Evolutionary conservation across 2,329 filamentous ascomycete species (phyloP).

Genomic region (Raffaelea arxii): DNA sequence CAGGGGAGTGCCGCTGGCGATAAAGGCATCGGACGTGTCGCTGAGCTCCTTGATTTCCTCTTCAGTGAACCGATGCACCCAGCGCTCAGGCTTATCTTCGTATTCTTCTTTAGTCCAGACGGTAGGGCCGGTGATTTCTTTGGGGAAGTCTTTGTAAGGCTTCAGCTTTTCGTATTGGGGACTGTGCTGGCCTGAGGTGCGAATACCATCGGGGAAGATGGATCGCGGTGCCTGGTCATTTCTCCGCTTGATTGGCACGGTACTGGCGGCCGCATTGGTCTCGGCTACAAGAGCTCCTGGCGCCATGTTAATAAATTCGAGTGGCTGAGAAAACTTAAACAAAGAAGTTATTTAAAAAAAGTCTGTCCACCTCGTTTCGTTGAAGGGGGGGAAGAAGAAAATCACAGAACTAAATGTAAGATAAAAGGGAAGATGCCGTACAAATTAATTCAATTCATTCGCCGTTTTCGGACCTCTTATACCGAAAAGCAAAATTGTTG

Average conservation of each 20-base stretch:
- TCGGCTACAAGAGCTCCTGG: slow-evolving; percentile 12
- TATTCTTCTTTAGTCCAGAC: slow-evolving; percentile 64
- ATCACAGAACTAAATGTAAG: too few relatives aligned
- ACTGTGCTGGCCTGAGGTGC: slow-evolving; percentile 58
- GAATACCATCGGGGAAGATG: slow-evolving; percentile 37
- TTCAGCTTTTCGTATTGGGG: slow-evolving; percentile 56
- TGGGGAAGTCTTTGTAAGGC: slow-evolving; percentile 62
- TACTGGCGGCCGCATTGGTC: neutral
- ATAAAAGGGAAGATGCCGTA: too few relatives aligned
- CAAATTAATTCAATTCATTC: too few relatives aligned
- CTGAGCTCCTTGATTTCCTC: slow-evolving; percentile 61
- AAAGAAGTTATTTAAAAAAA: too few relatives aligned
- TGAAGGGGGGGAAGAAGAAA: too few relatives aligned
- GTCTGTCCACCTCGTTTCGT: too few relatives aligned
- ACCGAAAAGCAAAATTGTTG: too few relatives aligned
- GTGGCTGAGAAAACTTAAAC: too few relatives aligned
- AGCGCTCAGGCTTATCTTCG: slow-evolving; percentile 51
- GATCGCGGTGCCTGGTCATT: slow-evolving; percentile 21
- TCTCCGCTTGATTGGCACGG: slow-evolving; percentile 18
- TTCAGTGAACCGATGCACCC: slow-evolving; percentile 60
- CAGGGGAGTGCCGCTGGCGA: slow-evolving; percentile 53
- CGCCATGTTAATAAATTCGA: too few relatives aligned
- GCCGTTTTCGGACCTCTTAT: too few relatives aligned
- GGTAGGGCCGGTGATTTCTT: slow-evolving; percentile 59
- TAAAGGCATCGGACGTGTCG: slow-evolving; percentile 57